These are phyloP conservation scores for Colletotrichum chlorophyti DNA, from an alignment of 2,329 filamentous ascomycete genomes.

Conservation along the genomic window DNA sequence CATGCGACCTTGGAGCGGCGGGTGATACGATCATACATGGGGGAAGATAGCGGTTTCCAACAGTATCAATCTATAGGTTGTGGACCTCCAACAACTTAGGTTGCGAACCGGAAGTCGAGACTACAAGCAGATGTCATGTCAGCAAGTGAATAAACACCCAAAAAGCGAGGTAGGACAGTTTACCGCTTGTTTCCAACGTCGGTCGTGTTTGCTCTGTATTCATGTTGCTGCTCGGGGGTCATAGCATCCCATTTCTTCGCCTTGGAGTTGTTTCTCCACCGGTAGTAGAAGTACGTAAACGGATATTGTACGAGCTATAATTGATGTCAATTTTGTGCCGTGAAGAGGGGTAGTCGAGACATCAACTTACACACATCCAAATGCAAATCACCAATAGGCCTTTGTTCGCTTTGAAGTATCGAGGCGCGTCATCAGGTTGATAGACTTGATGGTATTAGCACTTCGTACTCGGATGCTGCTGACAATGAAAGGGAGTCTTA, in stretches of 20 bases:
- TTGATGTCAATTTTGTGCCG: slow-evolving; percentile 25
- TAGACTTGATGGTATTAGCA: slow-evolving; percentile 37
- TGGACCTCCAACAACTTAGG: no score
- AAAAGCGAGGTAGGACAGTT: not conserved
- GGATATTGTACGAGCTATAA: slow-evolving; percentile 43
- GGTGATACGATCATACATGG: no score
- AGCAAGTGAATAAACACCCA: not conserved
- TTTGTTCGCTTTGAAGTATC: slow-evolving; percentile 47
- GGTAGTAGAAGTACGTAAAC: slow-evolving; percentile 45
- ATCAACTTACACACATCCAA: slow-evolving; percentile 45
- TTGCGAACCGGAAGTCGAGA: slow-evolving; percentile 26
- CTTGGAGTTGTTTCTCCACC: slow-evolving; percentile 44
- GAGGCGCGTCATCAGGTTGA: slow-evolving; percentile 41
- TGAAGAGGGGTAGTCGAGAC: no score
- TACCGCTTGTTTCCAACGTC: slow-evolving; percentile 53
- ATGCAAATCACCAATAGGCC: slow-evolving; percentile 43
- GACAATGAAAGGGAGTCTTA: slow-evolving; percentile 25
- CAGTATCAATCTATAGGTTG: no score
- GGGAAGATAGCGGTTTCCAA: no score
- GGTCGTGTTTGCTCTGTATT: slow-evolving; percentile 50
- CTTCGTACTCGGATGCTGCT: not conserved
- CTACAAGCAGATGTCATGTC: not conserved
- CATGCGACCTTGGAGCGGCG: no score
- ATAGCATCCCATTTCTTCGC: slow-evolving; percentile 46
- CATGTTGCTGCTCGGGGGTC: slow-evolving; percentile 46